Conservation (phyloP, 164 flowering plant species). For the Annona cherimola region DNA sequence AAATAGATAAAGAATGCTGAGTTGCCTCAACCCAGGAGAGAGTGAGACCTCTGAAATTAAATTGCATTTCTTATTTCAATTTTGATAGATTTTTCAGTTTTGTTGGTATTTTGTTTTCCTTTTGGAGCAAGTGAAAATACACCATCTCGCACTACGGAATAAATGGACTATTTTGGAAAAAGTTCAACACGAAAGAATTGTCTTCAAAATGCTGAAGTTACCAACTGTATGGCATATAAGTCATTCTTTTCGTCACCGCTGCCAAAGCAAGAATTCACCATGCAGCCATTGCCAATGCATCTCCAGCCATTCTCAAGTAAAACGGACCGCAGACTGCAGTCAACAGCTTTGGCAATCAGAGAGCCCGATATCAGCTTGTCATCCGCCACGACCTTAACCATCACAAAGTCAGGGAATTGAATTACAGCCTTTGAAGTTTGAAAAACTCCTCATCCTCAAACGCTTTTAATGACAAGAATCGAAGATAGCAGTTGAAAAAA, state of each 20-base stretch:
- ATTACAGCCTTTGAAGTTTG: neutral
- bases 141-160: neutral
- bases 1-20: neutral
- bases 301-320: conserved; percentile 11
- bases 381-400: conserved; percentile 9
- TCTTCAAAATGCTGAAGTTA: neutral
- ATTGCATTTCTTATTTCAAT: too few relatives aligned
- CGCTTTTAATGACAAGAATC: neutral
- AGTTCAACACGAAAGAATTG: neutral
- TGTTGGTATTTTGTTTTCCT: too few relatives aligned
- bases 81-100: too few relatives aligned
- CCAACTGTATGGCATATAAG: conserved; percentile 11
- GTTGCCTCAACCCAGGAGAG: too few relatives aligned
- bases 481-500: too few relatives aligned
- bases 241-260: conserved; percentile 8
- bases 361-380: conserved; percentile 12
- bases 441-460: neutral
- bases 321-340: conserved; percentile 11
- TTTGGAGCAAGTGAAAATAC: neutral
- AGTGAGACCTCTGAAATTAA: too few relatives aligned
- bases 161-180: neutral
- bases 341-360: conserved; percentile 10
- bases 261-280: conserved; percentile 4
- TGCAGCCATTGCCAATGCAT: conserved; percentile 14
- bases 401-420: neutral